Percentiles rank a stretch among this genome's conserved stretches.
phyloP scores from a whole-genome alignment of 306 rosid species.

The Glycine tomentella region DNA sequence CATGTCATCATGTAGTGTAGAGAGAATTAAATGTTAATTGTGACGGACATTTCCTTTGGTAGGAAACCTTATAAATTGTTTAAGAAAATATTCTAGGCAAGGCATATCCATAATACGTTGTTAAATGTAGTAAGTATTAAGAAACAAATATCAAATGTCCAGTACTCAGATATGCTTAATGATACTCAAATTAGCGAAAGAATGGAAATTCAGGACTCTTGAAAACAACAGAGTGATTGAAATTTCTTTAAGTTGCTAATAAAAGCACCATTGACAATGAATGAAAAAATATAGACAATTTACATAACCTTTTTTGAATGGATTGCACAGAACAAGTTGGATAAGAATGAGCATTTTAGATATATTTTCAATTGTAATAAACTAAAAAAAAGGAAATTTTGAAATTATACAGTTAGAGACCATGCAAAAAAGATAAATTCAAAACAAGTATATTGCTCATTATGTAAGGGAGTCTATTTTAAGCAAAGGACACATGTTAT shows the following conservation, averaged over 20 bases:
- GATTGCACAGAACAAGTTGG: too few relatives aligned
- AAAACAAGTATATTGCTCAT: too few relatives aligned
- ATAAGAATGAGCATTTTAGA: too few relatives aligned
- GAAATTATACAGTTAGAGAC: too few relatives aligned
- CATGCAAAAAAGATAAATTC: too few relatives aligned
- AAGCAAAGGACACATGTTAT: not conserved
- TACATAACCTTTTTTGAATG: too few relatives aligned
- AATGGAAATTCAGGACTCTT: constrained; percentile 7
- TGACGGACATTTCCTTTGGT: not conserved
- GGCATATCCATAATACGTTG: not conserved
- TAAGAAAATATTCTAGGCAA: constrained; percentile 21
- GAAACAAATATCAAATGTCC: not conserved
- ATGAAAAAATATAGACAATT: too few relatives aligned
- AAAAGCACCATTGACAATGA: too few relatives aligned
- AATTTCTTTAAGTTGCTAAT: not conserved
- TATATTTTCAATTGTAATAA: too few relatives aligned
- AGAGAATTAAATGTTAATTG: constrained; percentile 15
- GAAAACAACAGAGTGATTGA: not conserved
- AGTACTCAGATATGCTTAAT: not conserved
- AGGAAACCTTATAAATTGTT: constrained; percentile 23
- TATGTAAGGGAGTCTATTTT: not conserved
- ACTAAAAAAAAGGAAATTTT: too few relatives aligned
- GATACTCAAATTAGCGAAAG: not conserved
- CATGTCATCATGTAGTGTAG: not conserved
- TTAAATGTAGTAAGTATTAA: constrained; percentile 13